Evolutionary conservation across 176 grass and related monocot genomes (phyloP).

Genomic region (Eremochloa ophiuroides): DNA sequence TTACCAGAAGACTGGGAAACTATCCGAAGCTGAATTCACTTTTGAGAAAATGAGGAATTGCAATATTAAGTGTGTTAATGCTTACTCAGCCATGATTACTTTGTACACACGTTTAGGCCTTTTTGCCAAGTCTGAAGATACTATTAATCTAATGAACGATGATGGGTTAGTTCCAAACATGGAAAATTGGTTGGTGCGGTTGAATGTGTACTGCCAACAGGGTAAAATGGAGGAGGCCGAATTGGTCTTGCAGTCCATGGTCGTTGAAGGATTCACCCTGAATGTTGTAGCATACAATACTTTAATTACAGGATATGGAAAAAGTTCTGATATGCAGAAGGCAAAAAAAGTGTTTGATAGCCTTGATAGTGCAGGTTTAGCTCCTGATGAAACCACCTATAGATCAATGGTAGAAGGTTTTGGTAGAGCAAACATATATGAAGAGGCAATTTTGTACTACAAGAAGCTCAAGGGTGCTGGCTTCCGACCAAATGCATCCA

Average conservation of each 20-base stretch:
- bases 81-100: constrained; percentile 79
- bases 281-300: constrained; percentile 93
- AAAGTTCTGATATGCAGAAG: constrained; percentile 39
- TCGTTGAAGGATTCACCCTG: constrained; percentile 37
- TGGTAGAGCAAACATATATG: constrained; percentile 58
- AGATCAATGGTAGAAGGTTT: constrained; percentile 96
- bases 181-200: constrained; percentile 82
- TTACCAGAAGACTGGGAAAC: constrained; percentile 68
- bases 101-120: constrained; percentile 64
- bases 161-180: constrained; percentile 64
- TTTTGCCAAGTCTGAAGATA: constrained; percentile 66
- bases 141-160: constrained; percentile 52
- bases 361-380: constrained; percentile 50
- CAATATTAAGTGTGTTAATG: constrained; percentile 59
- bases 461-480: constrained; percentile 59
- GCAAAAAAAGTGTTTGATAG: constrained; percentile 50
- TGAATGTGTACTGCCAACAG: constrained; percentile 83
- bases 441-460: constrained; percentile 59
- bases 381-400: constrained; percentile 84
- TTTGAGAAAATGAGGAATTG: constrained; percentile 64
- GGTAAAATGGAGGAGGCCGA: constrained; percentile 79
- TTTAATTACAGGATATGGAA: constrained; percentile 91
- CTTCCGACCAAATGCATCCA: constrained; percentile 75
- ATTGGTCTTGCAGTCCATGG: constrained; percentile 52
- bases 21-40: constrained; percentile 59